Conservation (phyloP, 2,329 filamentous ascomycete species). For the Epichloe uncinata region DNA sequence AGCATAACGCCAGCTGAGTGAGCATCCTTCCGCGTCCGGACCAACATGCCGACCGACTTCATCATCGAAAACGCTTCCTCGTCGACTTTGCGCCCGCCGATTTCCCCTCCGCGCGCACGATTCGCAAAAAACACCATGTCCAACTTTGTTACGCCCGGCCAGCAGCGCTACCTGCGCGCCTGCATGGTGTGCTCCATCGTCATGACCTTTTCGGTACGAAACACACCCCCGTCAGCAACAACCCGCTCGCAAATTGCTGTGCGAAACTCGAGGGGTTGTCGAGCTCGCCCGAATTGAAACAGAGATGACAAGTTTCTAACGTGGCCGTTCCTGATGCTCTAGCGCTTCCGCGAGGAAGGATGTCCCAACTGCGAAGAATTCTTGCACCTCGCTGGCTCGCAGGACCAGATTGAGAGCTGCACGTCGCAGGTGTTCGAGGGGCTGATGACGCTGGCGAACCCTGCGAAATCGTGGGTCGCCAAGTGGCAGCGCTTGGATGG, state of each 20-base stretch:
- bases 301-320: not conserved
- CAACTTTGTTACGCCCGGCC: constrained; percentile 58
- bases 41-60: no score
- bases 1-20: constrained; percentile 1
- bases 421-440: constrained; percentile 96
- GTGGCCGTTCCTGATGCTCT: not conserved
- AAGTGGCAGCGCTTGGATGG: constrained; percentile 86
- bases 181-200: constrained; percentile 99
- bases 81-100: not conserved
- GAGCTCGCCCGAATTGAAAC: no score
- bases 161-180: constrained; percentile 79
- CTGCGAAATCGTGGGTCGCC: constrained; percentile 83
- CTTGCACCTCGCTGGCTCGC: constrained; percentile 65
- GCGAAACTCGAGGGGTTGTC: not conserved
- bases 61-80: no score
- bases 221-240: not conserved
- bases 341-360: constrained; percentile 77
- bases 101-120: not conserved
- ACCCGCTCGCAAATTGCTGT: not conserved
- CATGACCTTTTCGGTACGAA: constrained; percentile 58
- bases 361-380: constrained; percentile 96
- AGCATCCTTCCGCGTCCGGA: not conserved
- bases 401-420: constrained; percentile 78
- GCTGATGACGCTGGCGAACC: constrained; percentile 71
- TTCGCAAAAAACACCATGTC: constrained; percentile 1